Conservation (phyloP, 306 rosid genomes). For the Cicer yamashitae region DNA sequence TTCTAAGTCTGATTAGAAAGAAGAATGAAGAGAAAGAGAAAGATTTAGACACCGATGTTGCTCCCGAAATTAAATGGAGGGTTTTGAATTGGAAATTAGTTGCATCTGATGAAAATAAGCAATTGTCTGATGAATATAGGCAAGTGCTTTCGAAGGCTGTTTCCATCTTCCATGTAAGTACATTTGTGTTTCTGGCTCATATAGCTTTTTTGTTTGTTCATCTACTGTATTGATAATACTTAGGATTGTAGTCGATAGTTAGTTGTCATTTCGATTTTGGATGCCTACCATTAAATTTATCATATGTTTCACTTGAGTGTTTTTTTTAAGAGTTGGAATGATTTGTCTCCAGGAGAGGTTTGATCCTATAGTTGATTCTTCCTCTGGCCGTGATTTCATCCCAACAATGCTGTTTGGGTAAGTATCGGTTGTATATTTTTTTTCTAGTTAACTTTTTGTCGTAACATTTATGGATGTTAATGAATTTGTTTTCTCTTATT, state of each 20-base stretch:
- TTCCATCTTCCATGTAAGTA: conserved; percentile 86
- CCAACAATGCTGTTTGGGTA: conserved; percentile 93
- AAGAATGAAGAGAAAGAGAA: conserved; percentile 60
- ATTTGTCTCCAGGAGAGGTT: conserved; percentile 69
- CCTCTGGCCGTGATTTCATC: conserved; percentile 81
- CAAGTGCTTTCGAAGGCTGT: conserved; percentile 76
- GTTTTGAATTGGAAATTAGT: conserved; percentile 78
- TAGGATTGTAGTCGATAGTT: background rate
- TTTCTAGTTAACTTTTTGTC: background rate
- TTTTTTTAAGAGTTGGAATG: background rate
- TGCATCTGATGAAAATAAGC: conserved; percentile 58
- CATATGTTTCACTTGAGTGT: background rate
- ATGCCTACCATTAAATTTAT: background rate
- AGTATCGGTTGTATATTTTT: conserved; percentile 17
- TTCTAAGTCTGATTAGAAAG: conserved; percentile 58
- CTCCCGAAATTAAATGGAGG: conserved; percentile 80
- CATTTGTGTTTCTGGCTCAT: background rate
- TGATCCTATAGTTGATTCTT: conserved; percentile 85
- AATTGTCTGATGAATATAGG: conserved; percentile 59
- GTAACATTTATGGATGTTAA: background rate
- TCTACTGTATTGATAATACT: background rate
- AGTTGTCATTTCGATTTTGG: background rate
- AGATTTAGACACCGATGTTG: background rate
- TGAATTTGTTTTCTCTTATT: background rate
- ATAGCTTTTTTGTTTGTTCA: conserved; percentile 6